A percentile compares a stretch with the other conserved stretches of the same genome.
Evolutionary conservation across 306 rosid genomes (phyloP).

Genomic region (Rubus idaeus): DNA sequence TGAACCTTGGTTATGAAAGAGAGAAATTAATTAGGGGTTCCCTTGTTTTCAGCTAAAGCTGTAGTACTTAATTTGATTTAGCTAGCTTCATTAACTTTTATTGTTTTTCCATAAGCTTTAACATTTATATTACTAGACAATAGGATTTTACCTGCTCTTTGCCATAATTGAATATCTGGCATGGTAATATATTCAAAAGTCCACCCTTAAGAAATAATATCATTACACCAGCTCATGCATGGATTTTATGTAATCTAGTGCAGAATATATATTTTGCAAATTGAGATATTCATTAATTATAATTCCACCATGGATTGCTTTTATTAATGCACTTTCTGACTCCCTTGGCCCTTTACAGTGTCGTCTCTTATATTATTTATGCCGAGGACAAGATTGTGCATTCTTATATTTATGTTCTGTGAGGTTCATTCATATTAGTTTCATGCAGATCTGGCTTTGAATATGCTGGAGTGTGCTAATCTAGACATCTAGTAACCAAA

Average conservation of each 20-base stretch:
- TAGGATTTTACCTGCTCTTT: background rate
- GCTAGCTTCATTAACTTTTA: background rate
- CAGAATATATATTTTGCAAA: background rate
- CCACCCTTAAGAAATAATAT: background rate
- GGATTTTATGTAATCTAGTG: background rate
- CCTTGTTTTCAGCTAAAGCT: background rate
- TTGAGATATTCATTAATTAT: background rate
- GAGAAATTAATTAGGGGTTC: no score
- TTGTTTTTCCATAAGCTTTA: background rate
- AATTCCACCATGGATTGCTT: no score
- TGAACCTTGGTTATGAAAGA: background rate
- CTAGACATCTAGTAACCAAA: background rate
- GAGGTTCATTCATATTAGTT: background rate
- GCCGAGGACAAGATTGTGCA: background rate
- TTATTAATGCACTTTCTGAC: background rate
- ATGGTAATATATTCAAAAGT: background rate
- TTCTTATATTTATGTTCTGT: background rate
- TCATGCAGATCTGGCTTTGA: background rate
- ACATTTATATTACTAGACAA: background rate
- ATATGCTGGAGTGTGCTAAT: background rate
- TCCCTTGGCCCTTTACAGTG: background rate
- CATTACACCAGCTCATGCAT: background rate
- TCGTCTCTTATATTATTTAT: background rate
- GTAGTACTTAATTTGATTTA: no score
- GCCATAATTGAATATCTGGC: background rate